phyloP scores from a whole-genome alignment of 108 stramenopile genomes.

The Cyclotella kingstonii region DNA sequence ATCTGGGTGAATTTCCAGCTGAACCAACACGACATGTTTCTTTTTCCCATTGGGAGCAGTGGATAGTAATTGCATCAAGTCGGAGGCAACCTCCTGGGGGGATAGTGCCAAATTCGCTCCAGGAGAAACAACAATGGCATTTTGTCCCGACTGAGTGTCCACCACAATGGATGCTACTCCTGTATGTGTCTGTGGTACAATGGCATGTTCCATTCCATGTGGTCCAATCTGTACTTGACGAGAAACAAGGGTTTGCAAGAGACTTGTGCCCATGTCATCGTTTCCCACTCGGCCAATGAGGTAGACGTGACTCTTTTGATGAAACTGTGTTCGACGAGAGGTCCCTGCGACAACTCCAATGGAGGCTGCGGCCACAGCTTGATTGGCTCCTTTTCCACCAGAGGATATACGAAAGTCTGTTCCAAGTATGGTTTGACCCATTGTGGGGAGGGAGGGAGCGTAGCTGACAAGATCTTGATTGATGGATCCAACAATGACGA shows the following conservation, averaged over 20 bases:
- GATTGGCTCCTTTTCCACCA: slow-evolving; percentile 94
- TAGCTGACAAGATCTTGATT: slow-evolving; percentile 79
- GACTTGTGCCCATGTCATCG: slow-evolving; percentile 62
- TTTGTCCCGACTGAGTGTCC: slow-evolving; percentile 70
- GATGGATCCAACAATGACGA: slow-evolving; percentile 76
- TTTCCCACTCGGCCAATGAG: slow-evolving; percentile 81
- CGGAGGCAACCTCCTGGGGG: slow-evolving; percentile 55
- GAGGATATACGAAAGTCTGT: slow-evolving; percentile 60
- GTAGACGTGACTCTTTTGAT: slow-evolving; percentile 42
- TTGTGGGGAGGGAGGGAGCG: slow-evolving; percentile 47
- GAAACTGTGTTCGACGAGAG: slow-evolving; percentile 3
- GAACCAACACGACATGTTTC: slow-evolving; percentile 66
- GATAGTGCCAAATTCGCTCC: slow-evolving; percentile 76
- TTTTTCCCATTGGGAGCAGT: slow-evolving; percentile 1
- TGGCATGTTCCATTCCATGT: background rate
- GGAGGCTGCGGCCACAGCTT: slow-evolving; percentile 83
- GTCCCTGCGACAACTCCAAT: slow-evolving; percentile 40
- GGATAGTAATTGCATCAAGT: slow-evolving; percentile 15
- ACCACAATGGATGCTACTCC: slow-evolving; percentile 81
- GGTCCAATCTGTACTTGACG: slow-evolving; percentile 12
- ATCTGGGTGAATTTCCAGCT: slow-evolving; percentile 72
- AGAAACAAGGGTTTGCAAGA: slow-evolving; percentile 50
- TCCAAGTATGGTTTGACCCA: slow-evolving; percentile 87
- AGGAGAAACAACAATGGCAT: slow-evolving; percentile 77
- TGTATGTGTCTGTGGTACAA: slow-evolving; percentile 35